These are phyloP conservation scores for Blastocystis sp. DNA, from an alignment of 352 stramenopile genomes.

Conservation along the genomic window DNA sequence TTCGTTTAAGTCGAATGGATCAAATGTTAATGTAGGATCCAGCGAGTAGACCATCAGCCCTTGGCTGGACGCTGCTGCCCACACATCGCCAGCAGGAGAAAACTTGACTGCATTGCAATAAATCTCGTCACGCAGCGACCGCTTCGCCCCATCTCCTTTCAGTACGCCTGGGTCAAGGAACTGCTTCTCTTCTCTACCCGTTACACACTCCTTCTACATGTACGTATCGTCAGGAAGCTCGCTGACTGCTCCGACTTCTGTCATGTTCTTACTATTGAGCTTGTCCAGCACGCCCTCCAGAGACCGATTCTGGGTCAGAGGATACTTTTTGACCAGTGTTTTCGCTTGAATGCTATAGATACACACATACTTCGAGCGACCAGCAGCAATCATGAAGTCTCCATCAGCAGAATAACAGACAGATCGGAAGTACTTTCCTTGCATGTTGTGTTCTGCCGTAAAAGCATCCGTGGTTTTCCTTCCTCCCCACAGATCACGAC, in stretches of 20 bases:
- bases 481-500: constrained; percentile 88
- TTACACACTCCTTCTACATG: not conserved
- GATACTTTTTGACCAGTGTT: constrained; percentile 97
- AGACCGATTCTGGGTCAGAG: constrained; percentile 93
- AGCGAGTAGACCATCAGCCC: constrained; percentile 92
- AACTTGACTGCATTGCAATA: constrained; percentile 87
- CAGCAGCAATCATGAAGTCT: constrained; percentile 88
- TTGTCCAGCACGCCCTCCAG: constrained; percentile 87
- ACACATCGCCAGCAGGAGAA: constrained; percentile 90
- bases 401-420: constrained; percentile 97
- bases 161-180: constrained; percentile 61
- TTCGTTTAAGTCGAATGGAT: constrained; percentile 95
- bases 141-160: constrained; percentile 65
- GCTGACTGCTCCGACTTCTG: constrained; percentile 72
- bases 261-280: constrained; percentile 81
- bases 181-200: not conserved
- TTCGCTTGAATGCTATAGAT: constrained; percentile 90
- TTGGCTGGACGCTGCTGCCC: constrained; percentile 89
- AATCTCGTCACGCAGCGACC: constrained; percentile 81
- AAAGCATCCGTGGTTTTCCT: constrained; percentile 76
- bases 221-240: constrained; percentile 71
- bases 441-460: constrained; percentile 76
- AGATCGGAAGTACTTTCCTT: constrained; percentile 95
- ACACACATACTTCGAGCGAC: constrained; percentile 96
- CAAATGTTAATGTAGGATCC: constrained; percentile 88